Evolutionary conservation across 2,329 filamentous ascomycete species (phyloP), one percentile per base, ranked within the genome.

Genomic region (Monosporascus sp.): DNA sequence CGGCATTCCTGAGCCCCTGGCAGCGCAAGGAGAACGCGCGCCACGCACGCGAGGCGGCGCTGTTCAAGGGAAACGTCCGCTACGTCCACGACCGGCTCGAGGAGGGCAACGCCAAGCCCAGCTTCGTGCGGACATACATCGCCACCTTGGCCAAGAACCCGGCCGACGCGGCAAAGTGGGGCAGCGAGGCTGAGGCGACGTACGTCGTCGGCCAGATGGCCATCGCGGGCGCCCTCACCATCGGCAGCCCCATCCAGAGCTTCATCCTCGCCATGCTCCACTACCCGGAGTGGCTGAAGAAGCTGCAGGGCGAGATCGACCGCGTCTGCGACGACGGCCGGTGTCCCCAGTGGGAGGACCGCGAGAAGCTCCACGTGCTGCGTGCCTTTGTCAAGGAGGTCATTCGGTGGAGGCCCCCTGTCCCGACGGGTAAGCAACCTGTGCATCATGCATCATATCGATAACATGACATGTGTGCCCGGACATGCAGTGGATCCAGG

Each of bases 401-500:
- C 0, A 69, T 81, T 20, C 71, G 80, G n/a, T 82, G 77, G 77
- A 70, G 78, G 50, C 77, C 77, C 27, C 76, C 78, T 4, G 77
- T 81, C 9, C 77, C 78, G 5, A 80, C 78, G 36, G 77, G 77
- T 72, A 55, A 38, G 70, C 60, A 11, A 49, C 31, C 31, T 35
- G n/a, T 14, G 11, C 31, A 35, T 35, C 31, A 35, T 35, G 31
- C 31, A 35, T 35, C 31, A 2, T 35, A 14, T 35, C 31, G 31
- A 14, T 35, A 35, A 35, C 11, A 35, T 5, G 31, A 35, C 9
- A 7, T 14, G 31, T 14, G 11, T 35, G 31, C 4, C 31, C 31
- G 11, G 11, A 35, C 11, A 35, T 35, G 31, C 9, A 35, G 31
- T 14, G 31, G 5, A 31, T 11, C 27, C 9, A 11, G 9, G 9